phyloP scores from a whole-genome alignment of 441 rosid genomes.

The Adansonia rubrostipa region DNA sequence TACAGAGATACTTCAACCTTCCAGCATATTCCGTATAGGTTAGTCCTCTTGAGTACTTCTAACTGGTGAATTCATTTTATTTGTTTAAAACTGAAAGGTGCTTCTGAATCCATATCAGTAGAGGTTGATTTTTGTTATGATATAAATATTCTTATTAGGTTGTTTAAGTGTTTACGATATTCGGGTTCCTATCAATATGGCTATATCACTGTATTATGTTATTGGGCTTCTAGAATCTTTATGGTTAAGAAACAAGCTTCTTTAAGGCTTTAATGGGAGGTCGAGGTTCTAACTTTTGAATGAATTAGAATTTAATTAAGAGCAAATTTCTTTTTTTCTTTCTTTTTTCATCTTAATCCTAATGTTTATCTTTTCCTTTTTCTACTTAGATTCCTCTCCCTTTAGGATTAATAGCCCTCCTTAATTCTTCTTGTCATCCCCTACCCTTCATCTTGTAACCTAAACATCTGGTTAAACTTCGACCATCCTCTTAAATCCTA shows the following conservation, averaged over 20 bases:
- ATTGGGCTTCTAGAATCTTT: background rate
- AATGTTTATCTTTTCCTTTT: background rate
- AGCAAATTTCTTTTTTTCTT: background rate
- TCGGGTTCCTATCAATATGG: background rate
- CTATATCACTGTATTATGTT: background rate
- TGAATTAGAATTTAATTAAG: no score
- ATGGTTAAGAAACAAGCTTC: background rate
- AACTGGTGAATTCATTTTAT: background rate
- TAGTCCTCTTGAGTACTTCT: conserved; percentile 16
- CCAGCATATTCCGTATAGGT: conserved; percentile 98
- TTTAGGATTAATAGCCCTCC: background rate
- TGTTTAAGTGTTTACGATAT: background rate
- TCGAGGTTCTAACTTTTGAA: conserved; percentile 14
- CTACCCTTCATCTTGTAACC: background rate
- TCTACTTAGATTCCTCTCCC: conserved; percentile 1
- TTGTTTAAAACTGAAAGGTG: background rate
- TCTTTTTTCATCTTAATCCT: background rate
- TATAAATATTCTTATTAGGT: background rate
- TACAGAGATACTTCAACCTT: conserved; percentile 88
- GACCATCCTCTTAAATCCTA: background rate
- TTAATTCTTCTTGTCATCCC: background rate
- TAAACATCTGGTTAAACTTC: background rate
- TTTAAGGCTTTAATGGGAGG: conserved; percentile 10
- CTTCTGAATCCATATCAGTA: background rate
- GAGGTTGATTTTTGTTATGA: background rate